A percentile compares a stretch with the other conserved stretches of the same genome.
Evolutionary conservation across 768 basidiomycete genomes (phyloP).

Genomic region (Mycena epipterygia): DNA sequence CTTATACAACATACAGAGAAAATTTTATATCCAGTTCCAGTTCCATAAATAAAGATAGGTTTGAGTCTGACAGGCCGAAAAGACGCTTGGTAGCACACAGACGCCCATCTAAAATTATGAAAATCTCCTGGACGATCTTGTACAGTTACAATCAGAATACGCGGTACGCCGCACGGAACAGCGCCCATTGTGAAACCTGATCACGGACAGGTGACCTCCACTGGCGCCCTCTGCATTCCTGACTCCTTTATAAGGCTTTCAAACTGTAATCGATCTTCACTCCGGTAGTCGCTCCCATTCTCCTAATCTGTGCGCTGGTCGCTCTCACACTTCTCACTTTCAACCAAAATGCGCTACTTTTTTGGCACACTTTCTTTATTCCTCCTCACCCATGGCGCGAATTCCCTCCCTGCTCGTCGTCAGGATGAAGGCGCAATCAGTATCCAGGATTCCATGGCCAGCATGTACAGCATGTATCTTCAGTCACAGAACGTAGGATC

Average conservation of each 20-base stretch:
- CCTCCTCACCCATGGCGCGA: background rate
- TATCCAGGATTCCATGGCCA: background rate
- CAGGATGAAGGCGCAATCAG: background rate
- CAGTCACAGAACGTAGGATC: constrained; percentile 33
- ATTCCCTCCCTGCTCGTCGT: background rate
- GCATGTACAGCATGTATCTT: constrained; percentile 4
- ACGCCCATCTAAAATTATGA: too few species aligned
- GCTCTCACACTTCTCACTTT: background rate
- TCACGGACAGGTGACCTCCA: too few species aligned
- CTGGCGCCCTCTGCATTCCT: too few species aligned
- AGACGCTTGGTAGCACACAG: too few species aligned
- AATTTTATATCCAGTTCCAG: too few species aligned
- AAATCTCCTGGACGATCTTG: too few species aligned
- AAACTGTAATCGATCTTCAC: background rate
- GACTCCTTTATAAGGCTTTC: background rate
- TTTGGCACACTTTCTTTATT: background rate
- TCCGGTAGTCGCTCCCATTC: background rate
- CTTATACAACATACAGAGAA: too few species aligned
- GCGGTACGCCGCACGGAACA: too few species aligned
- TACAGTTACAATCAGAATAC: too few species aligned
- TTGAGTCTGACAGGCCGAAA: too few species aligned
- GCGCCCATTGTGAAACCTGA: too few species aligned
- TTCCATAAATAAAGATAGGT: too few species aligned
- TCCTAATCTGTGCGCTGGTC: background rate
- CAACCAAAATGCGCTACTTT: background rate